These are phyloP conservation scores for Rusavskia elegans DNA, from an alignment of 495 filamentous ascomycete genomes.

Conservation along the genomic window DNA sequence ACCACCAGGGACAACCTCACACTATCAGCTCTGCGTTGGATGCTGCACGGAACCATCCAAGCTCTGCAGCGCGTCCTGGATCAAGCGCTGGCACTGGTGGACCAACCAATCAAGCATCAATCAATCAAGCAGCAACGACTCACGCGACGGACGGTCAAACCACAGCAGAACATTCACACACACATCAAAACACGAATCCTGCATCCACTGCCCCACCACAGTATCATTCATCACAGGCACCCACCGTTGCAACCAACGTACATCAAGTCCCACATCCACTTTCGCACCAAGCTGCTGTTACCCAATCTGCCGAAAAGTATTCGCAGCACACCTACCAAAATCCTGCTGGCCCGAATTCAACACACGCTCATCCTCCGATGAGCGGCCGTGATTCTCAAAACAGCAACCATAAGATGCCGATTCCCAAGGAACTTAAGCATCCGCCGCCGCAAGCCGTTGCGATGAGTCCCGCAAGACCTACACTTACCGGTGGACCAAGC, in stretches of 20 bases:
- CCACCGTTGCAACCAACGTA: constrained; percentile 12
- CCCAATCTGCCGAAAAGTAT: constrained; percentile 42
- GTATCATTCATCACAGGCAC: constrained; percentile 22
- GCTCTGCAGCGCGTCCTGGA: constrained; percentile 17
- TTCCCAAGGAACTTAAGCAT: constrained; percentile 63
- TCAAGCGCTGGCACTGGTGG: constrained; percentile 6
- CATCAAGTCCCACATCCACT: constrained; percentile 38
- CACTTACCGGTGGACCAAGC: constrained; percentile 57
- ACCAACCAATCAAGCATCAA: constrained; percentile 6
- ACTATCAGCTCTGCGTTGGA: constrained; percentile 38
- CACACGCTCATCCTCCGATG: constrained; percentile 37
- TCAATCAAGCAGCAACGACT: constrained; percentile 8
- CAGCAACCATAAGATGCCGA: constrained; percentile 47
- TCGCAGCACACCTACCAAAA: constrained; percentile 23
- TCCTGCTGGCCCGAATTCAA: constrained; percentile 17
- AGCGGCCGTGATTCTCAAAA: constrained; percentile 24
- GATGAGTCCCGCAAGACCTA: constrained; percentile 58
- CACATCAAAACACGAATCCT: constrained; percentile 22
- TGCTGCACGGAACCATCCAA: constrained; percentile 31
- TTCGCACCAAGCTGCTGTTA: constrained; percentile 46
- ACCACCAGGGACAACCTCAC: constrained; percentile 30
- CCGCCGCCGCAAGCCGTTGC: constrained; percentile 53
- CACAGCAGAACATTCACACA: constrained; percentile 29
- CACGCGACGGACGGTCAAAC: constrained; percentile 29
- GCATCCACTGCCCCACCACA: constrained; percentile 26